These are phyloP conservation scores for Salvia splendens DNA, from an alignment of 257 asterid genomes.

Conservation along the genomic window DNA sequence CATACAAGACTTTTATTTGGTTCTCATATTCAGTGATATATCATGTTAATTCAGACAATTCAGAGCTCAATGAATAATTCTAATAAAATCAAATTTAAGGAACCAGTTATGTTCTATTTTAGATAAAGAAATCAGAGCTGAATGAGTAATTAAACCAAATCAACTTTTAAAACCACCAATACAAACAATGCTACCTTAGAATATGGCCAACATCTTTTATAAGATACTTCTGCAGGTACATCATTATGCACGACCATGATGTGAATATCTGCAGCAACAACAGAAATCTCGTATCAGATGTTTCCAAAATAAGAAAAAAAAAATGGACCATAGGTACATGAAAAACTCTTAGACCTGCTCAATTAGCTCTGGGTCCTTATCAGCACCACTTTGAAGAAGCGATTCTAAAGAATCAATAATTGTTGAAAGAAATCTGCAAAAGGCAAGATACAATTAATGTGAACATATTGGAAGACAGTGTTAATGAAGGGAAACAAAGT, in stretches of 20 bases:
- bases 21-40: not conserved
- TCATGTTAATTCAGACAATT: no score
- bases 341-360: constrained; percentile 62
- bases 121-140: not conserved
- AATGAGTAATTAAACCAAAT: constrained; percentile 15
- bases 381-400: constrained; percentile 86
- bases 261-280: constrained; percentile 68
- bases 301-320: constrained; percentile 14
- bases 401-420: constrained; percentile 56
- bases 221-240: constrained; percentile 82
- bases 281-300: constrained; percentile 18
- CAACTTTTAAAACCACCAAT: constrained; percentile 18
- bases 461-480: not conserved
- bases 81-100: no score
- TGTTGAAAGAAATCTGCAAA: constrained; percentile 67
- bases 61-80: no score
- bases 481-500: not conserved
- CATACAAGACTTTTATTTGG: not conserved
- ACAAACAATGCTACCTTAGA: constrained; percentile 53
- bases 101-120: no score
- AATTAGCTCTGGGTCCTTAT: constrained; percentile 84
- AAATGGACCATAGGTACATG: constrained; percentile 20
- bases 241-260: constrained; percentile 79
- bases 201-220: constrained; percentile 54
- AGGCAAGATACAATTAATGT: not conserved